A percentile compares a stretch with the other conserved stretches of the same genome.
These are phyloP conservation scores for Chondrus crispus DNA, from an alignment of 23 red algal species.

Conservation along the genomic window DNA sequence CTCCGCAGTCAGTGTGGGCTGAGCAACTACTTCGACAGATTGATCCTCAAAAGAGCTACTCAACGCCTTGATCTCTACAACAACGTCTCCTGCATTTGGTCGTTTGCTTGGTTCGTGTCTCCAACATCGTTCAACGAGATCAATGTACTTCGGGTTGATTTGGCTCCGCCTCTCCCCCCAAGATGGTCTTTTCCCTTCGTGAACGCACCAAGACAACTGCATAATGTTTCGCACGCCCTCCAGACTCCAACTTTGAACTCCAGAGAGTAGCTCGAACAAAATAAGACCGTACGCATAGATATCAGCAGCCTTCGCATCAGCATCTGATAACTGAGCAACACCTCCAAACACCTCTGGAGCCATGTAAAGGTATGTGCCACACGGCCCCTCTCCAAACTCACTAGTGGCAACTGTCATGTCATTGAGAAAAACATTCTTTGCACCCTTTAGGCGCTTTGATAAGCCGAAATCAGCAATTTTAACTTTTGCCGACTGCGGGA, in stretches of 20 bases:
- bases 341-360: constrained; percentile 79
- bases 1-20: no score
- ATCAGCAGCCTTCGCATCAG: constrained; percentile 67
- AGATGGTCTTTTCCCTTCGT: background rate
- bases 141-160: constrained; percentile 6
- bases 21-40: no score
- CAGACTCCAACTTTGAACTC: constrained; percentile 60
- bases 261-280: constrained; percentile 83
- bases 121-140: constrained; percentile 61
- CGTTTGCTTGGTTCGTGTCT: constrained; percentile 29
- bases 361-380: constrained; percentile 87
- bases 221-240: constrained; percentile 4
- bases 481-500: constrained; percentile 12
- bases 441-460: constrained; percentile 35
- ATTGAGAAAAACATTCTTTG: background rate
- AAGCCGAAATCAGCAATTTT: constrained; percentile 79
- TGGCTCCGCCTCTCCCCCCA: constrained; percentile 6
- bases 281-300: constrained; percentile 85
- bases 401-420: constrained; percentile 26
- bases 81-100: constrained; percentile 19
- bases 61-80: background rate
- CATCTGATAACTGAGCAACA: constrained; percentile 47
- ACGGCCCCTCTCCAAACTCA: constrained; percentile 58
- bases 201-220: background rate
- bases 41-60: no score